These are phyloP conservation scores for Bacidia gigantensis DNA, from an alignment of 495 filamentous ascomycete species.

Conservation along the genomic window DNA sequence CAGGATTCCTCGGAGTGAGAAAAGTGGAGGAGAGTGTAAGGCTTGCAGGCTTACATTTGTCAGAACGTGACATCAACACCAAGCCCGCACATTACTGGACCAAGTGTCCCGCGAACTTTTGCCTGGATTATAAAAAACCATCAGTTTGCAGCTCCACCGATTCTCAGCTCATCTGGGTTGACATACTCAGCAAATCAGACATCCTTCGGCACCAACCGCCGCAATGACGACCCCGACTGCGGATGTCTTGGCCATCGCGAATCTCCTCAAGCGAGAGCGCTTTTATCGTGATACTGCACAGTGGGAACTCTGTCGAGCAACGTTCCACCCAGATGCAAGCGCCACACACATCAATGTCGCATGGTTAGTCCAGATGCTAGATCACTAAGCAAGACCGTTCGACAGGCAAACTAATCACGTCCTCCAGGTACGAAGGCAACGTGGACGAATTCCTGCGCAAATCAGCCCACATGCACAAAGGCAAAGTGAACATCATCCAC, in stretches of 20 bases:
- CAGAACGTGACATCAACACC: no score
- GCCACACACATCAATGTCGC: conserved; percentile 6
- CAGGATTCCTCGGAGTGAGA: no score
- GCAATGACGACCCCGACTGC: conserved; percentile 1
- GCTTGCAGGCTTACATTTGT: no score
- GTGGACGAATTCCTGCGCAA: conserved; percentile 4
- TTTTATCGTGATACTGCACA: conserved; percentile 5
- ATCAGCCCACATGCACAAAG: conserved; percentile 3
- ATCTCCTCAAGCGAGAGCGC: conserved; percentile 5
- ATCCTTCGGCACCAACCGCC: no score
- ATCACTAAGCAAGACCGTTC: not conserved
- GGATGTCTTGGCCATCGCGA: conserved; percentile 3
- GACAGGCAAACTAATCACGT: not conserved
- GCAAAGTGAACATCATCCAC: conserved; percentile 4
- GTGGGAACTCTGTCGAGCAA: conserved; percentile 3
- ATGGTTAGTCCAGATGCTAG: not conserved
- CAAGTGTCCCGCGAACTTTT: no score
- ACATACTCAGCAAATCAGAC: no score
- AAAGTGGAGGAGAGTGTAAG: no score
- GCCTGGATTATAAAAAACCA: no score
- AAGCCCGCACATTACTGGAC: no score
- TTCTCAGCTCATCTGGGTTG: no score
- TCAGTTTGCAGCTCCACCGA: no score
- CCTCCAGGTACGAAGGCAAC: conserved; percentile 3
- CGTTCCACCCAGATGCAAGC: not conserved